phyloP scores from a whole-genome alignment of 345 rosid genomes.

The Brassica cretica region DNA sequence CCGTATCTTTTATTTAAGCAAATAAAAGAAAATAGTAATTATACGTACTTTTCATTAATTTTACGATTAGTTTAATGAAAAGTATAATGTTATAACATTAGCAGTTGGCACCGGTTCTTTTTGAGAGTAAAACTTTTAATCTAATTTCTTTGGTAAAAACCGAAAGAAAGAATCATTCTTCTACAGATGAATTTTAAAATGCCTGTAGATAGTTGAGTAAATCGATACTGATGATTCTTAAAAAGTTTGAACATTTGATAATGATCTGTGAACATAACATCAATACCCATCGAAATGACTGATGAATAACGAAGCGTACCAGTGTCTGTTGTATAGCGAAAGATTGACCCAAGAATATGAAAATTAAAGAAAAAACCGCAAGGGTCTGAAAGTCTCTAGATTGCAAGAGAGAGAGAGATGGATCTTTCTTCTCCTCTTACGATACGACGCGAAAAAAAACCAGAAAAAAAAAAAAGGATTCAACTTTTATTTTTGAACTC shows the following conservation, averaged over 20 bases:
- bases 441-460: conserved; percentile 25
- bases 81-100: too few species aligned
- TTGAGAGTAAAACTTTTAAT: too few species aligned
- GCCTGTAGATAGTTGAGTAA: too few species aligned
- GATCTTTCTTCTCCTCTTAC: conserved; percentile 3
- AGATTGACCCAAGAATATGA: not conserved
- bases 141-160: not conserved
- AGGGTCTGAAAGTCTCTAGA: not conserved
- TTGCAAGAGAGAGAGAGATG: not conserved
- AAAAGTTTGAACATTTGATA: not conserved
- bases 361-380: not conserved
- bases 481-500: conserved; percentile 31
- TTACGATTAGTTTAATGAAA: too few species aligned
- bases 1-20: too few species aligned
- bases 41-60: too few species aligned
- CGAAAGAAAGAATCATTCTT: too few species aligned
- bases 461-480: not conserved
- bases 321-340: conserved; percentile 12
- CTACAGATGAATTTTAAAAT: too few species aligned
- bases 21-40: too few species aligned
- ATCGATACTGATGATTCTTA: too few species aligned
- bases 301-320: conserved; percentile 22
- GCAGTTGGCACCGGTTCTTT: too few species aligned
- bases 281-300: conserved; percentile 13
- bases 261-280: conserved; percentile 10